Evolutionary conservation across 2,329 filamentous ascomycete genomes (phyloP).

Genomic region (Teratosphaeriaceae sp.): DNA sequence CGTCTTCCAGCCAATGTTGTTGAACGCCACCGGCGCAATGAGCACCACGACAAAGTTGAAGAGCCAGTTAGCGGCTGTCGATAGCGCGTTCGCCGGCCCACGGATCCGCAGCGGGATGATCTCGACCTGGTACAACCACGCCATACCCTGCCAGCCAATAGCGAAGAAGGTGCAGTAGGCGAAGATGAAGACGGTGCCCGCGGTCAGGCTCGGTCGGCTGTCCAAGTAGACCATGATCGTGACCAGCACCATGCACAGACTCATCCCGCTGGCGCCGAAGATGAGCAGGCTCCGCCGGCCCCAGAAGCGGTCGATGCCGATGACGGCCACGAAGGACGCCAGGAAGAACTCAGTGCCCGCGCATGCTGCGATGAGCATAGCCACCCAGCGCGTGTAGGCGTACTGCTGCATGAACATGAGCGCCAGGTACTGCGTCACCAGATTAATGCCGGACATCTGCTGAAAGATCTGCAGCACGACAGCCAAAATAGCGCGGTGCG

Average conservation of each 20-base stretch:
- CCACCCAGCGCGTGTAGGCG: conserved; percentile 35
- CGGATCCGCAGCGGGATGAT: conserved; percentile 21
- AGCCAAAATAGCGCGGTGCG: conserved; percentile 38
- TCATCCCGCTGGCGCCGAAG: conserved; percentile 47
- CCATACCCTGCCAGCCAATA: conserved; percentile 19
- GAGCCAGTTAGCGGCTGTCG: conserved; percentile 52
- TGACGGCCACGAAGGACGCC: conserved; percentile 42
- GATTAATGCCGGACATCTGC: conserved; percentile 32
- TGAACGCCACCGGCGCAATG: conserved; percentile 56
- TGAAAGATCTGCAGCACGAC: conserved; percentile 42
- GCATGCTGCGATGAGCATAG: conserved; percentile 41
- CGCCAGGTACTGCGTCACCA: conserved; percentile 34
- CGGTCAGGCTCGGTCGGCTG: conserved; percentile 14
- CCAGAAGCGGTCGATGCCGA: conserved; percentile 41
- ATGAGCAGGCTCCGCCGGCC: conserved; percentile 63
- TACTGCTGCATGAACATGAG: conserved; percentile 43
- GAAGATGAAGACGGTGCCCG: conserved; percentile 17
- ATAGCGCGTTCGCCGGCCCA: conserved; percentile 29
- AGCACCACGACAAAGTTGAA: conserved; percentile 59
- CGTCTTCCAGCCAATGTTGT: conserved; percentile 48
- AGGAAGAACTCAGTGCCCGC: conserved; percentile 50
- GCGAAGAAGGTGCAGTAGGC: conserved; percentile 17
- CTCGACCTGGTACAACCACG: conserved; percentile 18
- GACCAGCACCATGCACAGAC: conserved; percentile 21
- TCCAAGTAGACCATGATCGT: conserved; percentile 8